phyloP scores from a whole-genome alignment of 768 basidiomycete species.

The Serendipita sp. region DNA sequence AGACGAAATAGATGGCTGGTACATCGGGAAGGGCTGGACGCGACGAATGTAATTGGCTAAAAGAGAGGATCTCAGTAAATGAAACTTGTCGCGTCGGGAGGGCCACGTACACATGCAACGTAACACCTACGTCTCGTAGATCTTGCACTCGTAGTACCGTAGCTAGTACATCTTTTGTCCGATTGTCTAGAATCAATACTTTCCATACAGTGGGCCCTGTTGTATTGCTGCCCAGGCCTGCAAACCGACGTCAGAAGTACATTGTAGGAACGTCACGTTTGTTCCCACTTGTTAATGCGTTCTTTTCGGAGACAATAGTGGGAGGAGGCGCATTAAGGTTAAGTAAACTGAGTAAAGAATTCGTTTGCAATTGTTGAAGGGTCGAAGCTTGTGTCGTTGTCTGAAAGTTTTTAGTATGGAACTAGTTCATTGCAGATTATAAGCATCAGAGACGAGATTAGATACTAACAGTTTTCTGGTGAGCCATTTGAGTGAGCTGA shows the following conservation, averaged over 20 bases:
- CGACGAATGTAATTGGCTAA: conserved; percentile 76
- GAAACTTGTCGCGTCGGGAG: background rate
- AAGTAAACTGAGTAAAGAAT: conserved; percentile 67
- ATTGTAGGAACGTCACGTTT: conserved; percentile 15
- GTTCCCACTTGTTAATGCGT: conserved; percentile 23
- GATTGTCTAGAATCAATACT: conserved; percentile 83
- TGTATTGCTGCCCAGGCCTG: conserved; percentile 33
- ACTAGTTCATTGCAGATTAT: background rate
- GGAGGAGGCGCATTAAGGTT: conserved; percentile 56
- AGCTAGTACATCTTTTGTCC: conserved; percentile 90
- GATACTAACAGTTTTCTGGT: background rate
- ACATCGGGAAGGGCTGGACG: conserved; percentile 88
- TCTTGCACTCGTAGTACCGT: conserved; percentile 93
- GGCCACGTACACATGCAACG: conserved; percentile 78
- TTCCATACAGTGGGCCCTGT: conserved; percentile 85
- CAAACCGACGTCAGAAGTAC: conserved; percentile 11
- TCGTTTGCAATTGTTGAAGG: conserved; percentile 78
- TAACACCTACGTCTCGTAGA: conserved; percentile 89
- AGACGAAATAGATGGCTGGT: conserved; percentile 91
- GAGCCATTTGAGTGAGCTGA: background rate
- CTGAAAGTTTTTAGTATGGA: background rate
- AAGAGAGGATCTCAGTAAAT: background rate
- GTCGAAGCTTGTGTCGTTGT: conserved; percentile 24
- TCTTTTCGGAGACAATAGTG: conserved; percentile 17
- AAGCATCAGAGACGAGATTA: background rate